Base-by-base conservation (phyloP, 306 rosid genomes). In the Begonia peltatifolia region DNA sequence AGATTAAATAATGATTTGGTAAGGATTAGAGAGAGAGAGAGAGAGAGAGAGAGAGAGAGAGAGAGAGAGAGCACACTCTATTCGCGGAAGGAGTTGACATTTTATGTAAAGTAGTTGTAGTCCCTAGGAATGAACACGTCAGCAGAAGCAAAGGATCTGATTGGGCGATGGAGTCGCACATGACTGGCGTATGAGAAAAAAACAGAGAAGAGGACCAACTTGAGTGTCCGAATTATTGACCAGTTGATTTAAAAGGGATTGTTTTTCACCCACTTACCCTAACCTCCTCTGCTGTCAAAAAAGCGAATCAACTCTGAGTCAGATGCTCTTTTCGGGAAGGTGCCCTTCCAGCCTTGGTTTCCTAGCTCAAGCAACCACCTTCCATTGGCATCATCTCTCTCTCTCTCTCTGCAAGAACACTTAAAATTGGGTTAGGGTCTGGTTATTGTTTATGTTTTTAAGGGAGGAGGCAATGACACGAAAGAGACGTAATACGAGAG, bases 271-370 rank as follows among this genome's bases (percentile, higher is more conserved):
- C 38, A 6, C 38, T 6, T 30, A 30, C 3, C 38, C 38, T 30
- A 2, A 30, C 38, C 38, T 30, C 7, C 38, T 30, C 38, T 30
- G 38, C 48, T 44, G 12, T 44, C 48, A 44, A 44, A 44, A 44
- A 44, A 11, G 14, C 14, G n/a, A 44, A n/a, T 44, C n/a, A 10
- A 10, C 53, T 57, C 52, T 52, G 61, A 17, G 38, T 30, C 8
- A 30, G 11, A 17, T 55, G 55, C 64, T 10, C 63, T 74, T 76
- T 73, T 64, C 52, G 78, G 74, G 78, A 73, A 67, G 74, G 78
- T 60, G 66, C 12, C 48, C 12, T 44, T 44, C n/a, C 48, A 53
- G 9, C 63, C 56, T 72, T 53, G 69, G 46, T 23, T 65, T 18
- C 67, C 53, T 16, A 54, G 23, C 58, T 36, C 9, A 55, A 65